These are phyloP conservation scores for Colletotrichum aenigma DNA, from an alignment of 2,329 filamentous ascomycete species.

Conservation along the genomic window DNA sequence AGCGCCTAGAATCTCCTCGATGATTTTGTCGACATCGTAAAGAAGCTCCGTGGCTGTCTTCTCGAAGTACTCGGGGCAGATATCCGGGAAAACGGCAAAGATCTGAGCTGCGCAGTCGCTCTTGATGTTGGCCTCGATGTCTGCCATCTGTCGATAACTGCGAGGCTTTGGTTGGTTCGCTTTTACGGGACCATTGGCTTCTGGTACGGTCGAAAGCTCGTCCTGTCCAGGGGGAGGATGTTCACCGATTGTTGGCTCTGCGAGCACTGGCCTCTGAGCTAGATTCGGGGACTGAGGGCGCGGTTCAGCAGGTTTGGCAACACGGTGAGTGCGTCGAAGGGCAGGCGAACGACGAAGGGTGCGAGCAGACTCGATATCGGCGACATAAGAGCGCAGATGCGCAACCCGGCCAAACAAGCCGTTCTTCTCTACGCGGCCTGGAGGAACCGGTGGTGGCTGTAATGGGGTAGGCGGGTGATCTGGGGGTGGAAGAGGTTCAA, in stretches of 20 bases:
- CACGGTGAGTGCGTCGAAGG: not conserved
- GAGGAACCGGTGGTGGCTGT: not conserved
- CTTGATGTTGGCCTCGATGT: not conserved
- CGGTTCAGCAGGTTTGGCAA: not conserved
- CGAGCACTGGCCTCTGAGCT: not conserved
- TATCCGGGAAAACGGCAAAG: constrained; percentile 47
- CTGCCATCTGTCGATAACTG: not conserved
- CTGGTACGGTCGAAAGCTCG: too few relatives aligned
- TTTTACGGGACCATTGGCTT: not conserved
- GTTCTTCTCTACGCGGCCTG: not conserved
- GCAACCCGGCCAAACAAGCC: not conserved
- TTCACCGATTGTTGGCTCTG: not conserved
- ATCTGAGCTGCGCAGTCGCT: constrained; percentile 31
- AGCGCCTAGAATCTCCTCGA: constrained; percentile 45
- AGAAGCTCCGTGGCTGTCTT: constrained; percentile 26
- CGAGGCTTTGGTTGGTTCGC: too few relatives aligned
- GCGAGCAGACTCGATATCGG: not conserved
- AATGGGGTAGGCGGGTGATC: not conserved
- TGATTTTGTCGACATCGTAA: constrained; percentile 33
- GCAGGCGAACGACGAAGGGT: not conserved
- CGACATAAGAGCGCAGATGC: not conserved
- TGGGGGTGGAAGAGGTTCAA: not conserved
- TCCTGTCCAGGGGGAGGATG: not conserved
- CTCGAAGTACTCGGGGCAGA: constrained; percentile 43
- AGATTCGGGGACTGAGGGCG: not conserved